Percentiles rank a stretch among this genome's conserved stretches.
These are phyloP conservation scores for Clavispora phyllophila DNA, from an alignment of 805 yeast genomes.

Conservation along the genomic window DNA sequence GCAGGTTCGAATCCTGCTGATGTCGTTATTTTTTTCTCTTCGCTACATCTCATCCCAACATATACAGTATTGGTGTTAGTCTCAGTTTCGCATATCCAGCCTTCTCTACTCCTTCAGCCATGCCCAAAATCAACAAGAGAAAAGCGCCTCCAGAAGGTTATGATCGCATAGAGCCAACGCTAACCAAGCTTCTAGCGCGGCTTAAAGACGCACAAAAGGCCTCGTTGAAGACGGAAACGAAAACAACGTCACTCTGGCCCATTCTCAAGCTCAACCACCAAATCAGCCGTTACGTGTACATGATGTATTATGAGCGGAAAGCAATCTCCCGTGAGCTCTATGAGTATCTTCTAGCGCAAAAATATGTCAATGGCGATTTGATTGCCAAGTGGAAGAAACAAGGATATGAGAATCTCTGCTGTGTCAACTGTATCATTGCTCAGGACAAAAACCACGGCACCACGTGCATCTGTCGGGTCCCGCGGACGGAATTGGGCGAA, in stretches of 20 bases:
- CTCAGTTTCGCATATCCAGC: too few relatives aligned
- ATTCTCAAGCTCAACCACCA: slow-evolving; percentile 69
- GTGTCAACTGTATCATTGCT: slow-evolving; percentile 69
- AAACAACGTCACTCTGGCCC: slow-evolving; percentile 59
- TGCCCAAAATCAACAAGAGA: slow-evolving; percentile 6
- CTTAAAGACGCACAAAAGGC: slow-evolving; percentile 45
- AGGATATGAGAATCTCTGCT: slow-evolving; percentile 85
- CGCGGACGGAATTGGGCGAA: slow-evolving; percentile 47
- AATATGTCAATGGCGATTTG: slow-evolving; percentile 60
- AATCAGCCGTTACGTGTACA: slow-evolving; percentile 69
- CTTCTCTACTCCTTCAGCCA: neutral
- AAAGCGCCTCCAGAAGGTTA: slow-evolving; percentile 66
- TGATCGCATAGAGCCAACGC: slow-evolving; percentile 60
- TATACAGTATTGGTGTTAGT: too few relatives aligned
- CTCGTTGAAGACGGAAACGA: slow-evolving; percentile 38
- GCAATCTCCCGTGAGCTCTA: slow-evolving; percentile 64
- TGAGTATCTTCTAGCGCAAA: slow-evolving; percentile 65
- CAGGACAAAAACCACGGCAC: slow-evolving; percentile 54
- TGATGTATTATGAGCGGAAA: slow-evolving; percentile 64
- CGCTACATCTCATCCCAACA: neutral
- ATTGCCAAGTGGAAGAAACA: slow-evolving; percentile 80
- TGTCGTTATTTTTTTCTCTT: slow-evolving; percentile 33
- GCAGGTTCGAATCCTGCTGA: slow-evolving; percentile 45
- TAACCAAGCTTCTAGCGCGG: slow-evolving; percentile 52
- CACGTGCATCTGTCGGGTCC: slow-evolving; percentile 84